Percentiles rank a stretch among this genome's conserved stretches.
Conservation (phyloP, 148 eudicot species). For the Rhododendron griersonianum region DNA sequence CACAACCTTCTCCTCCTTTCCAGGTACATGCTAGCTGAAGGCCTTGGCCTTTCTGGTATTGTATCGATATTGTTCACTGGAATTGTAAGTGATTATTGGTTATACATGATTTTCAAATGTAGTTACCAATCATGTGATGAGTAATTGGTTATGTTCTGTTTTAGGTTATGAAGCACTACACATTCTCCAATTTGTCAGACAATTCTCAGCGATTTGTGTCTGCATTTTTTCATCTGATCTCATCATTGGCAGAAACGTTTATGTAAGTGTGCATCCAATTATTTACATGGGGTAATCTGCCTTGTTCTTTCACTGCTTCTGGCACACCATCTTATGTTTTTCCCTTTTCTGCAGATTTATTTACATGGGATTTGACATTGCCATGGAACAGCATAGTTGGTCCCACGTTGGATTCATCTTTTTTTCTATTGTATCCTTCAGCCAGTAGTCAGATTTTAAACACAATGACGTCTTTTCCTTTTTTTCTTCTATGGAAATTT, state of each 20-base stretch:
- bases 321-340: constrained; percentile 1
- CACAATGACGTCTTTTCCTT: neutral
- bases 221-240: constrained; percentile 93
- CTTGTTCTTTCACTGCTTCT: neutral
- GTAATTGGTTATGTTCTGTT: constrained; percentile 7
- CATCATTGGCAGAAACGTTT: constrained; percentile 97
- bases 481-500: constrained; percentile 6
- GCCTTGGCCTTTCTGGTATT: constrained; percentile 98
- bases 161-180: constrained; percentile 98
- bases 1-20: constrained; percentile 12
- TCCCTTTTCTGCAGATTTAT: constrained; percentile 68
- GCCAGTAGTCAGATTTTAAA: neutral
- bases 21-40: constrained; percentile 99
- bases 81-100: constrained; percentile 68
- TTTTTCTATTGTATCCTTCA: constrained; percentile 95
- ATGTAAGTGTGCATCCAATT: constrained; percentile 52
- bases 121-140: constrained; percentile 6
- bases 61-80: constrained; percentile 99
- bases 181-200: constrained; percentile 85
- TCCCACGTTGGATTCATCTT: constrained; percentile 97
- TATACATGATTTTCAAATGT: neutral
- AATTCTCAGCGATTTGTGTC: constrained; percentile 93
- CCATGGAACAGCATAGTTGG: constrained; percentile 99
- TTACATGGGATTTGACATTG: constrained; percentile 99
- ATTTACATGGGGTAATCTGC: neutral